Evolutionary conservation across 2,329 filamentous ascomycete genomes (phyloP), one percentile per base, ranked within the genome.

Genomic region (Xylariaceae sp.): DNA sequence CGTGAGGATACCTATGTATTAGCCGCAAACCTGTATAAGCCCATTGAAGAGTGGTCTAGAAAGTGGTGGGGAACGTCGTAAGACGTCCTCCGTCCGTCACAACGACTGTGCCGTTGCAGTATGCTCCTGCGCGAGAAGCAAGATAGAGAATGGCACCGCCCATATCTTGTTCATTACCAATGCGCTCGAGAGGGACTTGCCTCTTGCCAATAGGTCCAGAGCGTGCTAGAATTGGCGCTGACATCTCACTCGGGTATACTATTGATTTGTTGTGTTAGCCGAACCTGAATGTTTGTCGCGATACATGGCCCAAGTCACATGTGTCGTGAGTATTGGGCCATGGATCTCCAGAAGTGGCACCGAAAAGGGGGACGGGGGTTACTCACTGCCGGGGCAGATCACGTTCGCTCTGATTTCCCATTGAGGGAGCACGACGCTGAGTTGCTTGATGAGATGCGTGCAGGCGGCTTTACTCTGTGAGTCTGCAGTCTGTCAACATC

Each of bases 401-500:
- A 72, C 73, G 62, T 80, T 81, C n/a, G 75, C 75, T 35, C 78
- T 75, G 35, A 93, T 81, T 4, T 81, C 77, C 66, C 84, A 83
- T 64, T 83, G 82, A 39, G 82, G 80, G 64, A 91, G 78, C 67
- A 86, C 80, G n/a, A 83, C 80, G 8, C 83, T 83, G 70, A 92
- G 79, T 69, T 89, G 82, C 73, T 90, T 91, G 8, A 86, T 85
- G 45, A 92, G 73, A 63, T 91, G 86, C 6, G 87, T 87, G 0
- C 86, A 85, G 0, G 85, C 90, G 0, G 87, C 89, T 75, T 94
- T 94, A 61, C 84, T 87, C 15, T 89, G 83, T 13, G 89, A 89
- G 71, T 94, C 63, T 64, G 23, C 9, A 51, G 8, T 10, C 44
- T 54, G 58, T 64, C 35, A 64, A 11, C 35, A 57, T 34, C 15